A percentile compares a stretch with the other conserved stretches of the same genome.
phyloP scores from a whole-genome alignment of 2,329 filamentous ascomycete species.

The Endocalyx cinctus region DNA sequence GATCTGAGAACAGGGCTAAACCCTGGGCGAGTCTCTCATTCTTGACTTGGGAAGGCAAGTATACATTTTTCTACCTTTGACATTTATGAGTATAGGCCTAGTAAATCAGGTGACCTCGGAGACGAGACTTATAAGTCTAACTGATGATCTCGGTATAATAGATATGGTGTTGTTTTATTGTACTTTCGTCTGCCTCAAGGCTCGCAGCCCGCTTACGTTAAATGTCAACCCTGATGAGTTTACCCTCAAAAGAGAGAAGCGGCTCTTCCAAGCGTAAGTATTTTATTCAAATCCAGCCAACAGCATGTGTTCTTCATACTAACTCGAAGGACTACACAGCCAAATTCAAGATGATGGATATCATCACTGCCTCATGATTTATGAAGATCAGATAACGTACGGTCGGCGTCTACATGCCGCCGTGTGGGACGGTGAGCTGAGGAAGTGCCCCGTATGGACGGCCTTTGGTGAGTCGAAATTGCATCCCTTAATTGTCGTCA shows the following conservation, averaged over 20 bases:
- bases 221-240: slow-evolving; percentile 42
- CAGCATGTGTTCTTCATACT: not conserved
- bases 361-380: slow-evolving; percentile 50
- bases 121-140: no score
- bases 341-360: slow-evolving; percentile 53
- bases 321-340: slow-evolving; percentile 33
- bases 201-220: slow-evolving; percentile 40
- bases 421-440: slow-evolving; percentile 50
- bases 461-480: slow-evolving; percentile 57
- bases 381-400: slow-evolving; percentile 43
- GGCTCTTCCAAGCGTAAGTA: slow-evolving; percentile 53
- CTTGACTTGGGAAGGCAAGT: slow-evolving; percentile 55
- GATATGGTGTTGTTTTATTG: slow-evolving; percentile 58
- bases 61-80: slow-evolving; percentile 2
- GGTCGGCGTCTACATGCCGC: slow-evolving; percentile 52
- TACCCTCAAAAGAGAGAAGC: slow-evolving; percentile 42
- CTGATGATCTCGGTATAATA: no score
- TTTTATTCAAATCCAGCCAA: no score
- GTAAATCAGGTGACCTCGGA: no score
- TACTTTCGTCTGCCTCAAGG: slow-evolving; percentile 53
- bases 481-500: no score
- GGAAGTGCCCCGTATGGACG: slow-evolving; percentile 57
- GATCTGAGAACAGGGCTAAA: slow-evolving; percentile 36
- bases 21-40: slow-evolving; percentile 54
- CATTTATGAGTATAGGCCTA: not conserved